phyloP scores from a whole-genome alignment of 805 yeast genomes.

The Sugiyamaella floridensis region DNA sequence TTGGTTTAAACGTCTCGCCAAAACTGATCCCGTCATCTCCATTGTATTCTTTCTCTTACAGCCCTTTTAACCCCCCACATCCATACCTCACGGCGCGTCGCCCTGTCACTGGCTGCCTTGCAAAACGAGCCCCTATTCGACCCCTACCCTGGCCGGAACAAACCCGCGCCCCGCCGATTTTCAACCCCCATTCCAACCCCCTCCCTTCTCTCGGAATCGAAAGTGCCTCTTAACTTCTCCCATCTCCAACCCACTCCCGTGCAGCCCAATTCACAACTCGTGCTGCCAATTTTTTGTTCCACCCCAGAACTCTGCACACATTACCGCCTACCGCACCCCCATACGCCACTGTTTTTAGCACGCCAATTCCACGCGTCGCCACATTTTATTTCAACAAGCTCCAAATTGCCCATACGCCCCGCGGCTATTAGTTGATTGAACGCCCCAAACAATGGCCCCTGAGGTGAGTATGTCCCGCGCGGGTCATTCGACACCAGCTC shows the following conservation, averaged over 20 bases:
- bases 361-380: not conserved
- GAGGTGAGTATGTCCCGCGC: conserved; percentile 1
- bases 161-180: not conserved
- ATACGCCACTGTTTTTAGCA: not conserved
- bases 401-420: not conserved
- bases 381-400: not conserved
- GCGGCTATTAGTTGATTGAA: not conserved
- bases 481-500: no score
- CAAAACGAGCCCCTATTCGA: not conserved
- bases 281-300: not conserved
- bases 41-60: no score
- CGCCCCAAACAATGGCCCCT: not conserved
- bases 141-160: not conserved
- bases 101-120: not conserved
- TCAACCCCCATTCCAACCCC: not conserved
- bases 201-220: not conserved
- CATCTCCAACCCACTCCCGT: not conserved
- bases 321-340: no score
- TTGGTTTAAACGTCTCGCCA: no score
- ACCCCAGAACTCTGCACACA: not conserved
- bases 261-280: not conserved
- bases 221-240: not conserved
- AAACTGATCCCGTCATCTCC: no score
- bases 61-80: no score
- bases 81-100: no score